phyloP scores from a whole-genome alignment of 371 early-diverging fungal species.

The Mortierella sp. region DNA sequence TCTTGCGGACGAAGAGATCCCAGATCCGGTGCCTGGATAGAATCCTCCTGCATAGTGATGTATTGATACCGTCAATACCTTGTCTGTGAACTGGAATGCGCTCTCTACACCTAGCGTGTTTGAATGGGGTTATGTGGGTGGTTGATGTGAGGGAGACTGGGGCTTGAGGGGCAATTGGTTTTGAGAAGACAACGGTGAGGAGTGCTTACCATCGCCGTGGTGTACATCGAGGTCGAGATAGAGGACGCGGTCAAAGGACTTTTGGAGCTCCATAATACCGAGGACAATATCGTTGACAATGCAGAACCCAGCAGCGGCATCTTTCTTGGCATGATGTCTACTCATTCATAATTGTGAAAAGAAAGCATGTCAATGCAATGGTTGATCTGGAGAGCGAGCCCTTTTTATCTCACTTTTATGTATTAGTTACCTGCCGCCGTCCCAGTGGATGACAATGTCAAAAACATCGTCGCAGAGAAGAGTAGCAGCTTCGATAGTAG shows the following conservation, averaged over 20 bases:
- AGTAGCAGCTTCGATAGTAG: constrained; percentile 79
- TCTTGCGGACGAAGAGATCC: constrained; percentile 61
- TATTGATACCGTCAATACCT: constrained; percentile 90
- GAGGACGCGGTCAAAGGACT: constrained; percentile 72
- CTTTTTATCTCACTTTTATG: not conserved
- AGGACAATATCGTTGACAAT: constrained; percentile 95
- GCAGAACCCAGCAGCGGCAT: constrained; percentile 91
- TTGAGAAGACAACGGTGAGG: no score
- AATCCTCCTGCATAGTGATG: constrained; percentile 87
- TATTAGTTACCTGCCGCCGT: constrained; percentile 76
- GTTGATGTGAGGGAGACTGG: not conserved
- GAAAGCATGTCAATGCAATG: not conserved
- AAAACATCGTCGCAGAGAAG: constrained; percentile 67
- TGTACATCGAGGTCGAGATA: constrained; percentile 95
- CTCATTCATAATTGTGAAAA: not conserved
- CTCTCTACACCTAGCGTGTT: constrained; percentile 77
- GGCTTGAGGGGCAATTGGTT: no score
- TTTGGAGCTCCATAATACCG: constrained; percentile 84
- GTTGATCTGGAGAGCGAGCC: no score
- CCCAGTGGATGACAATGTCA: constrained; percentile 90
- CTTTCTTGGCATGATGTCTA: constrained; percentile 86
- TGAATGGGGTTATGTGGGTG: not conserved
- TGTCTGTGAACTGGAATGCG: constrained; percentile 82
- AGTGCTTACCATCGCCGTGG: constrained; percentile 88
- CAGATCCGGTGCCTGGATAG: constrained; percentile 85